Conservation (phyloP, 2,329 filamentous ascomycete genomes). For the Endocalyx cinctus region DNA sequence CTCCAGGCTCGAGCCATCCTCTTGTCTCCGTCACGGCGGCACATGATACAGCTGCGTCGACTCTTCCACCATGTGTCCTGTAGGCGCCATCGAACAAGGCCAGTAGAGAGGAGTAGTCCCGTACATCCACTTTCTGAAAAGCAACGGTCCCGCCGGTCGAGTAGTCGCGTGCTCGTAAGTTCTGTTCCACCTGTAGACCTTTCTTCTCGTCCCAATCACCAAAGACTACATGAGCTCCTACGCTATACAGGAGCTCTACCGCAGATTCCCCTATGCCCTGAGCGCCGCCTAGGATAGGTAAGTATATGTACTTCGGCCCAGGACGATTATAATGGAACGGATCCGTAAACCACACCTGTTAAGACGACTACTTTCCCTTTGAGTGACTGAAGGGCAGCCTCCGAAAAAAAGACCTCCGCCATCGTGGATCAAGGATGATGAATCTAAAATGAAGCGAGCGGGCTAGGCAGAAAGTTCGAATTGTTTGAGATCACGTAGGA, state of each 20-base stretch:
- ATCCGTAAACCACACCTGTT: too few species aligned
- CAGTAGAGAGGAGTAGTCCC: constrained; percentile 1
- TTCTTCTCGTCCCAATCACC: constrained; percentile 1
- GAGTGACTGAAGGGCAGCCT: too few species aligned
- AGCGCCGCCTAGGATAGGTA: constrained; percentile 4
- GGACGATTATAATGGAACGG: too few species aligned
- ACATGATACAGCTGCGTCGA: constrained; percentile 2
- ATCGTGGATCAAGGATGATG: too few species aligned
- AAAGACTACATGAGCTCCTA: constrained; percentile 2
- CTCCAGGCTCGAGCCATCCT: constrained; percentile 3
- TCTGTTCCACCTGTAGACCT: neutral
- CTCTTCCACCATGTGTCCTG: neutral
- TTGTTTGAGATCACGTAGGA: too few species aligned
- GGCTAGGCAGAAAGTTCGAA: too few species aligned
- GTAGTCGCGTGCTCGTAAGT: neutral
- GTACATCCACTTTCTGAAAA: constrained; percentile 1
- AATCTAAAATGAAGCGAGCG: too few species aligned
- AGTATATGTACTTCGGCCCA: too few species aligned
- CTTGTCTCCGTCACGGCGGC: constrained; percentile 2
- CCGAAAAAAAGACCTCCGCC: too few species aligned
- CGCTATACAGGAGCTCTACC: constrained; percentile 1
- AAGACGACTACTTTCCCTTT: too few species aligned
- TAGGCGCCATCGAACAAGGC: constrained; percentile 1
- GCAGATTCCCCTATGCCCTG: constrained; percentile 2
- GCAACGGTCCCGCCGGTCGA: neutral